Evolutionary conservation across 2,329 filamentous ascomycete genomes (phyloP), one percentile per base, ranked within the genome.

Genomic region (Fusarium mangiferae): DNA sequence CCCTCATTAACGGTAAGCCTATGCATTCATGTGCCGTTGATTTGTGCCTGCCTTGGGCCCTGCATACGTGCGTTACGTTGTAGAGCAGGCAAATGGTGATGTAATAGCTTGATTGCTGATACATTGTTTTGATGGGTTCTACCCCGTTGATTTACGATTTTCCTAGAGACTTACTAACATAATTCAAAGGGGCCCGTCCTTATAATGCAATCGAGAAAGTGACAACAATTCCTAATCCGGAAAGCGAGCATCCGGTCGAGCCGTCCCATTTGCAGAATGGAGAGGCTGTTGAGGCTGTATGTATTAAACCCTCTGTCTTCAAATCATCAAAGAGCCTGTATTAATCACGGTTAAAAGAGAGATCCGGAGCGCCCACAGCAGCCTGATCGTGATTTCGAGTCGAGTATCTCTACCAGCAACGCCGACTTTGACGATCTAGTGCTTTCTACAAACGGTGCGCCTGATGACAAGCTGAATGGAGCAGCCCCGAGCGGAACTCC

Each of bases 171-270:
- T 42, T 35, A 49, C 70, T 79, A 62, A 79, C 49, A 24, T 26
- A 24, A 39, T 14, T 5, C 18, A 18, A 44, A 76, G 74, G 45
- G 20, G n/a, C 55, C 14, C 45, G 64, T 8, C 39, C 48, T 22
- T 59, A 44, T 28, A 66, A 75, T 39, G 30, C 69, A 20, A 67
- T 74, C 58, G 73, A 78, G 60, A 79, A 78, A 55, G 74, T 76
- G 51, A 71, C 70, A 28, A 74, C 70, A 18, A 64, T 74, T 39
- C 62, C 74, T 9, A 75, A 78, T 45, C 66, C 71, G 28, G 68
- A 72, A 38, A 63, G 44, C 41, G 57, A 72, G 28, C 60, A 75
- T 49, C 46, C 57, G 68, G 60, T 48, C 58, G 42, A 58, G 48
- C 60, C 68, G 72, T 48, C 68, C 54, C 63, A 54, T 28, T 42